Percentiles rank a stretch among this genome's conserved stretches.
Evolutionary conservation across 352 stramenopile species (phyloP).

Genomic region (Aphanomyces invadans): DNA sequence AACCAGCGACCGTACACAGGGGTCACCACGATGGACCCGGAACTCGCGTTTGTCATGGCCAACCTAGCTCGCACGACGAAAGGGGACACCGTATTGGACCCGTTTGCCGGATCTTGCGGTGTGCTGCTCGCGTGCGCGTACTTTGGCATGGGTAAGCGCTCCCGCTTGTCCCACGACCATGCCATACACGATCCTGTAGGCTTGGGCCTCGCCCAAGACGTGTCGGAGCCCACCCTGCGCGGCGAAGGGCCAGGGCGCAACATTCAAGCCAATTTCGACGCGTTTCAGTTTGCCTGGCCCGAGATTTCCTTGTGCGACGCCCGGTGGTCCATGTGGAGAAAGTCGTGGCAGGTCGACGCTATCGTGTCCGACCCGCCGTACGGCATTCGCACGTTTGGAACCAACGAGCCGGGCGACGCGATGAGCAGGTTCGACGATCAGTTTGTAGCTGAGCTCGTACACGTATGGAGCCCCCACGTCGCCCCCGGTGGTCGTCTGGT

Average conservation of each 20-base stretch:
- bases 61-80: background rate
- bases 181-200: slow-evolving; percentile 2
- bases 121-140: slow-evolving; percentile 17
- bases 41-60: slow-evolving; percentile 23
- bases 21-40: slow-evolving; percentile 24
- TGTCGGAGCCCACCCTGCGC: background rate
- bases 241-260: slow-evolving; percentile 14
- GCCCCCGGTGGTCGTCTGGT: slow-evolving; percentile 5
- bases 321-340: background rate
- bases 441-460: background rate
- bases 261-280: slow-evolving; percentile 10
- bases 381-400: slow-evolving; percentile 33
- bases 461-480: background rate
- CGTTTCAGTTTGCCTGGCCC: background rate
- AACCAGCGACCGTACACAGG: slow-evolving; percentile 22
- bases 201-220: slow-evolving; percentile 17
- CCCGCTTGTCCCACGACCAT: background rate
- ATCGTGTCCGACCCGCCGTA: slow-evolving; percentile 64
- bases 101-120: slow-evolving; percentile 18
- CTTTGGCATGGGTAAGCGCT: slow-evolving; percentile 15
- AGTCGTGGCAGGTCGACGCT: slow-evolving; percentile 35
- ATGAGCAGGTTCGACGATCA: slow-evolving; percentile 12
- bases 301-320: slow-evolving; percentile 8
- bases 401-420: slow-evolving; percentile 5
- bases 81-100: slow-evolving; percentile 12